Evolutionary conservation across 371 early-diverging fungal genomes (phyloP), one percentile per base, ranked within the genome.

Genomic region (Actinomucor elegans): DNA sequence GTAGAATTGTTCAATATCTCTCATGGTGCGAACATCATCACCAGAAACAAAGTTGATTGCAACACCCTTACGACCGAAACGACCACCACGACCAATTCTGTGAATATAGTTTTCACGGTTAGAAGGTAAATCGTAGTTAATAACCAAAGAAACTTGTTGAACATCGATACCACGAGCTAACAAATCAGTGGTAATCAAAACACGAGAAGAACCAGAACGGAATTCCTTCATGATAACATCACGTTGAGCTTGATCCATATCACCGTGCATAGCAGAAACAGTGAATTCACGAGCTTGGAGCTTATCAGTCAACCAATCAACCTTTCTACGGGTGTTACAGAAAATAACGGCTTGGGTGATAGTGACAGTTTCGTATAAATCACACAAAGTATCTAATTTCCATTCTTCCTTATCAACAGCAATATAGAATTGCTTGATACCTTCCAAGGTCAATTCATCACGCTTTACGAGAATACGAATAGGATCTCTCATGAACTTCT

Each of bases 31-130:
- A 71, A 92, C 83, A 76, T 99, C 99, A 24, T 98, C 96, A 49
- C 79, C 79, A 40, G 88, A 91, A 57, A 99, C 94, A 81, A 99
- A 95, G 86, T 99, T 99, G 79, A 99, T 97, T 47, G 99, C 99
- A 57, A 99, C 96, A 84, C 99, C 99, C 86, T 98, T 99, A 80
- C 99, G 90, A 69, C 99, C 99, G 85, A 97, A 99, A 69, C 99
- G 94, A 71, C 99, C 99, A 66, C 94, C 92, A 77, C 99, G 91
- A 79, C 99, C 99, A 71, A 99, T 99, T 75, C 99, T 85, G 74
- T 96, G 97, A 66, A 98, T 95, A 77, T 98, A 98, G 81, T 92
- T 92, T 79, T 98, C 98, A 72, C 93, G 90, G 81, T 94, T 93
- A 48, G 84, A 68, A 53, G 99, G 98, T 52, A 99, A 87, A 73